phyloP scores from a whole-genome alignment of 2,329 filamentous ascomycete species.

The Cryphonectria nitschkei region DNA sequence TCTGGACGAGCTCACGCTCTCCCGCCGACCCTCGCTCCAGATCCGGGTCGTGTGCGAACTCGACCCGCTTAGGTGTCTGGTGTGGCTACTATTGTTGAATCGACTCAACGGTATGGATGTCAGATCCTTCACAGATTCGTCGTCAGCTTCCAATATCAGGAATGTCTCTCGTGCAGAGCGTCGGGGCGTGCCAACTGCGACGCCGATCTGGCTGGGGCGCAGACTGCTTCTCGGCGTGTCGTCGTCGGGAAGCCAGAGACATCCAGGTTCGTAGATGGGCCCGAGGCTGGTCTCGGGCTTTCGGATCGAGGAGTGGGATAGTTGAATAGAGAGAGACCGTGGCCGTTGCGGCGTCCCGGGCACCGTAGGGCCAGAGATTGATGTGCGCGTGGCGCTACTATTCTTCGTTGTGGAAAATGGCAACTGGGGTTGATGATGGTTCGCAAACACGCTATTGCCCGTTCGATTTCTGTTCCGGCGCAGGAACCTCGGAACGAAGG shows the following conservation, averaged over 20 bases:
- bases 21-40: constrained; percentile 9
- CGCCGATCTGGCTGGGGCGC: constrained; percentile 22
- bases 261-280: constrained; percentile 18
- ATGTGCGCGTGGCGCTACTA: constrained; percentile 9
- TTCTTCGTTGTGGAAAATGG: constrained; percentile 8
- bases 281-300: constrained; percentile 11
- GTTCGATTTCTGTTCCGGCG: background rate
- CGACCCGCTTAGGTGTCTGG: constrained; percentile 5
- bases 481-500: constrained; percentile 29
- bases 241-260: constrained; percentile 2
- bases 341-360: constrained; percentile 11
- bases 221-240: constrained; percentile 6
- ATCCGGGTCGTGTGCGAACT: constrained; percentile 5
- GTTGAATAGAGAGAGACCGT: background rate
- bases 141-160: background rate
- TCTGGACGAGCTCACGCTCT: constrained; percentile 3
- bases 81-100: background rate
- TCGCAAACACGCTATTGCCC: constrained; percentile 6
- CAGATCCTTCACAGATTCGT: background rate
- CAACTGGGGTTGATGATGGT: background rate
- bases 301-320: background rate
- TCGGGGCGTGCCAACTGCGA: constrained; percentile 10
- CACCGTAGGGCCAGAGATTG: background rate
- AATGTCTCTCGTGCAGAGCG: background rate
- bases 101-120: constrained; percentile 5